Percentiles rank a stretch among this genome's conserved stretches.
Conservation (phyloP, 2,329 filamentous ascomycete species). For the Xylaria sp. region DNA sequence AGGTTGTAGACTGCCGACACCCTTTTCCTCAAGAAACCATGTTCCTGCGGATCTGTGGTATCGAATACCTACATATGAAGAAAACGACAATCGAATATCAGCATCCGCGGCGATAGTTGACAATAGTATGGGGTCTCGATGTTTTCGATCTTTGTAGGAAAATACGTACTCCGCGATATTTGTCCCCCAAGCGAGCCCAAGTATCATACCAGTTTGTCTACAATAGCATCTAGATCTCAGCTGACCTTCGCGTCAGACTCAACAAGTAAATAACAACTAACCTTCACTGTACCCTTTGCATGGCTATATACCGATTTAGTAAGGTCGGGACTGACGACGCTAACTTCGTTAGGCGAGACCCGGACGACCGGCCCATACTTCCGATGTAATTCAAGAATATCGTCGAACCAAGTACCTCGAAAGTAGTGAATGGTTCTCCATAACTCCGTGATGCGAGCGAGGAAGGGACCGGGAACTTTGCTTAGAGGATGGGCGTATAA, state of each 20-base stretch:
- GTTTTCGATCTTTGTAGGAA: background rate
- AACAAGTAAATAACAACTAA: background rate
- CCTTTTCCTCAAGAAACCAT: background rate
- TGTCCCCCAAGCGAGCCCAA: background rate
- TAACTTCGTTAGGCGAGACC: constrained; percentile 5
- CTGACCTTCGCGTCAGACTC: background rate
- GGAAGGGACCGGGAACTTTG: background rate
- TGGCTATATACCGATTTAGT: background rate
- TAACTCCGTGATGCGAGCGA: background rate
- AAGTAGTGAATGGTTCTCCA: background rate
- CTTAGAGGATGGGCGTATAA: background rate
- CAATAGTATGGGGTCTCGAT: background rate
- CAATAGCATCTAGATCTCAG: background rate
- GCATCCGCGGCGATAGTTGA: background rate
- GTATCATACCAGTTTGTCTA: constrained; percentile 4
- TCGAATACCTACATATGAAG: constrained; percentile 5
- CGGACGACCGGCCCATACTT: constrained; percentile 6
- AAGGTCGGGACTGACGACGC: constrained; percentile 4
- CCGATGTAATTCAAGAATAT: background rate
- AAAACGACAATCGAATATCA: background rate
- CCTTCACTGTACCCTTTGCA: background rate
- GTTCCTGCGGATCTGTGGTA: background rate
- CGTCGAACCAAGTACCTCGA: background rate
- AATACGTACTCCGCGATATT: background rate
- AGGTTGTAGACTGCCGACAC: constrained; percentile 2